Evolutionary conservation across 140 eudicot genomes (phyloP).

Genomic region (Cichorium intybus): DNA sequence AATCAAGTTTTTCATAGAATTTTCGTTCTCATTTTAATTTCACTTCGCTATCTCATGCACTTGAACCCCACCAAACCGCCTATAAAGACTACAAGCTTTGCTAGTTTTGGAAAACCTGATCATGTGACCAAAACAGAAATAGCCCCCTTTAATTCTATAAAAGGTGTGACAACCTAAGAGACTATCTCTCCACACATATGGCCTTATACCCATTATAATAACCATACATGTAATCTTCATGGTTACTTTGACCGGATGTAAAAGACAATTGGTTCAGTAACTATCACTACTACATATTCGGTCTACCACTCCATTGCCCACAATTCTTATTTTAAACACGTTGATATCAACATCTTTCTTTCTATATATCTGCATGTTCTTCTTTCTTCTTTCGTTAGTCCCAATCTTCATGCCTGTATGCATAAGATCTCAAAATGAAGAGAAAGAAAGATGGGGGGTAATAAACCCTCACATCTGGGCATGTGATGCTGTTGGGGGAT

Average conservation of each 20-base stretch:
- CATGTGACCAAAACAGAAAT: slow-evolving; percentile 10
- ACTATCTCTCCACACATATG: slow-evolving; percentile 4
- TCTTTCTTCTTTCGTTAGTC: slow-evolving; percentile 1
- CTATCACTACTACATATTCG: slow-evolving; percentile 6
- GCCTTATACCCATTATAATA: slow-evolving; percentile 16
- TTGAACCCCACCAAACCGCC: background rate
- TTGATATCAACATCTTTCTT: background rate
- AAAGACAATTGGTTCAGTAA: slow-evolving; percentile 8
- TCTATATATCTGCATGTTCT: no score
- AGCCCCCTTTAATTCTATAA: slow-evolving; percentile 3
- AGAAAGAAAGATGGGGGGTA: background rate
- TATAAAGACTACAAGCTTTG: background rate
- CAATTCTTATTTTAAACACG: background rate
- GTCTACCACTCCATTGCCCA: slow-evolving; percentile 2
- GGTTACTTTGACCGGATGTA: slow-evolving; percentile 9
- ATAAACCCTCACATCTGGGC: background rate
- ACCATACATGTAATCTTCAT: slow-evolving; percentile 4
- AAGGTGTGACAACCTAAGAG: slow-evolving; percentile 15
- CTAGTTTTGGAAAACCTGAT: background rate
- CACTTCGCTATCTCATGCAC: background rate
- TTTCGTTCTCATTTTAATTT: no score
- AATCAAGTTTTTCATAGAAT: no score
- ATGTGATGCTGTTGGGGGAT: background rate
- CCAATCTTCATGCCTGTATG: background rate
- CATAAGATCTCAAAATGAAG: background rate